Percentiles rank a stretch among this genome's conserved stretches.
Evolutionary conservation across 148 eudicot species (phyloP).

Genomic region (Rhododendron griersonianum): DNA sequence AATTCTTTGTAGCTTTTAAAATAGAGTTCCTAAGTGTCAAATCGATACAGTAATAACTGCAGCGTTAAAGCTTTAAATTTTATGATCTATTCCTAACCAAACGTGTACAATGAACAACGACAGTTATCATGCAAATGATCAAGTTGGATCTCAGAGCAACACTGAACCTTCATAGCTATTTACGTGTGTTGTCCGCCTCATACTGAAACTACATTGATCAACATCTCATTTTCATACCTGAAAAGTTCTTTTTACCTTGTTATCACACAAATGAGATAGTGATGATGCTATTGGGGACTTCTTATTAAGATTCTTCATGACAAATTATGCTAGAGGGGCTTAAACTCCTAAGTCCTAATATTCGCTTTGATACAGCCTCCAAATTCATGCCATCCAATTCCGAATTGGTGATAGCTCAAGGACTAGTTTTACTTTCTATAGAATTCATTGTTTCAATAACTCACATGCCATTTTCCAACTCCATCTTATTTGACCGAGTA

Average conservation of each 20-base stretch:
- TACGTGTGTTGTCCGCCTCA: not conserved
- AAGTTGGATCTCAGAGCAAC: not conserved
- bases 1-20: not conserved
- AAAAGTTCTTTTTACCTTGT: not conserved
- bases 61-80: not conserved
- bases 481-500: not conserved
- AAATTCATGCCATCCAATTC: not conserved
- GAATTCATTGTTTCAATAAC: not conserved
- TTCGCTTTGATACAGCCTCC: no score
- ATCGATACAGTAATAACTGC: not conserved
- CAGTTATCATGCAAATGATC: not conserved
- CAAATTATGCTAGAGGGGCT: not conserved
- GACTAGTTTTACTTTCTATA: not conserved
- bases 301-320: not conserved
- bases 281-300: not conserved
- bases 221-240: not conserved
- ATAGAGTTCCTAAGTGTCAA: not conserved
- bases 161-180: not conserved
- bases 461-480: not conserved
- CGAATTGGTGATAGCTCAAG: not conserved
- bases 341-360: not conserved
- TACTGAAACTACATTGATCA: not conserved
- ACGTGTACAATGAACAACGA: not conserved
- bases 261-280: not conserved
- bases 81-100: not conserved